These are phyloP conservation scores for Cordyceps javanica DNA, from an alignment of 2,329 filamentous ascomycete species.

Conservation along the genomic window DNA sequence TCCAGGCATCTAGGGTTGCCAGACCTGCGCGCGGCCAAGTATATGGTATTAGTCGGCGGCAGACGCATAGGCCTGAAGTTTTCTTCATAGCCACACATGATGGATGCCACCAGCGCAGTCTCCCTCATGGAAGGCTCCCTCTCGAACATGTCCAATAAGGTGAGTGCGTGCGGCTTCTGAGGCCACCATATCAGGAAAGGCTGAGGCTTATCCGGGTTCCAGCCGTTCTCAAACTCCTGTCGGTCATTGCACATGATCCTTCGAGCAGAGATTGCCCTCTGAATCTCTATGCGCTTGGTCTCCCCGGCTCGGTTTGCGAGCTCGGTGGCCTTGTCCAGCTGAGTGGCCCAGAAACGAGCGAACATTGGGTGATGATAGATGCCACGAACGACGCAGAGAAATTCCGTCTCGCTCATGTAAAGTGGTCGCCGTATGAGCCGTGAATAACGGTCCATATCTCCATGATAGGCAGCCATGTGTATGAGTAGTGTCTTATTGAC, in stretches of 20 bases:
- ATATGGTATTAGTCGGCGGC: slow-evolving; percentile 1
- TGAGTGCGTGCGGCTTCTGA: not conserved
- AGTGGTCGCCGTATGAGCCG: not conserved
- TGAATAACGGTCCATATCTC: slow-evolving; percentile 3
- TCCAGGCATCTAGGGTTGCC: slow-evolving; percentile 1
- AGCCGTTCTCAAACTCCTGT: slow-evolving; percentile 3
- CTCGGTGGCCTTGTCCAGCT: not conserved
- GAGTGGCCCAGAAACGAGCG: not conserved
- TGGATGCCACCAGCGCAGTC: slow-evolving; percentile 4
- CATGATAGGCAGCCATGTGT: slow-evolving; percentile 6
- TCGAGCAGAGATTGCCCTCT: not conserved
- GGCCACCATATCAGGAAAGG: slow-evolving; percentile 5
- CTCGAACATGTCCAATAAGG: not conserved
- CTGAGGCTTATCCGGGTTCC: not conserved
- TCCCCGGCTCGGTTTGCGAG: not conserved
- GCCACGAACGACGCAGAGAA: slow-evolving; percentile 1
- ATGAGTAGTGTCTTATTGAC: slow-evolving; percentile 5
- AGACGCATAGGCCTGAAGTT: not conserved
- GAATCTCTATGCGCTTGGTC: not conserved
- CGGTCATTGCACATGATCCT: slow-evolving; percentile 7
- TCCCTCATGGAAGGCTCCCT: not conserved
- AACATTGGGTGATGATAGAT: slow-evolving; percentile 1
- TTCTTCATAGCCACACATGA: slow-evolving; percentile 2
- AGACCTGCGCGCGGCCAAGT: slow-evolving; percentile 2
- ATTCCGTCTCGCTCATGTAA: not conserved